phyloP scores from a whole-genome alignment of 805 yeast species.

The Monosporozyma solicola region DNA sequence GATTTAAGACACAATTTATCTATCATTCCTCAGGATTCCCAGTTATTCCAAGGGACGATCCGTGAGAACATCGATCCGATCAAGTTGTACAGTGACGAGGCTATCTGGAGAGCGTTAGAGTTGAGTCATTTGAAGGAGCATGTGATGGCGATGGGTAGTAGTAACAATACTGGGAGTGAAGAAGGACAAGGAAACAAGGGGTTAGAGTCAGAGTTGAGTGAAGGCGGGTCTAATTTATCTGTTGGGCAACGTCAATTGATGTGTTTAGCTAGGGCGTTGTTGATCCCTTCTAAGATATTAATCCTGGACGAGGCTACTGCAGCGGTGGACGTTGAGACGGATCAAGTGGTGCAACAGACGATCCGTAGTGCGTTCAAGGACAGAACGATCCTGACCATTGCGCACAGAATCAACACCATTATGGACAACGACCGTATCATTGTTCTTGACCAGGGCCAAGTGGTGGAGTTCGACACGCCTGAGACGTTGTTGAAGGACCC shows the following conservation, averaged over 20 bases:
- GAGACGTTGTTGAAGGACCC: constrained; percentile 52
- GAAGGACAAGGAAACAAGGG: constrained; percentile 20
- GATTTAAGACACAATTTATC: constrained; percentile 72
- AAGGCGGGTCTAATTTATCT: constrained; percentile 64
- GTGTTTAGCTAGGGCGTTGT: constrained; percentile 73
- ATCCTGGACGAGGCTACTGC: constrained; percentile 85
- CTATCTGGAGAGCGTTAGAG: constrained; percentile 74
- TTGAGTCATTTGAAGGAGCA: constrained; percentile 69
- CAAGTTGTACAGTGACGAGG: constrained; percentile 54
- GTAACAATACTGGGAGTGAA: no score
- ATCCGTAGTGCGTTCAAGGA: constrained; percentile 66
- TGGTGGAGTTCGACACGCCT: constrained; percentile 72
- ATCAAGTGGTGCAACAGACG: constrained; percentile 65
- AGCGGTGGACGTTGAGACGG: constrained; percentile 82
- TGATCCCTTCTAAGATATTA: constrained; percentile 53
- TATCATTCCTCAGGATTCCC: constrained; percentile 92
- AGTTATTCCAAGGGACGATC: constrained; percentile 78
- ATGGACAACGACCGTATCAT: constrained; percentile 72
- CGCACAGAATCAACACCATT: constrained; percentile 76
- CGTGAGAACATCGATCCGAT: constrained; percentile 86
- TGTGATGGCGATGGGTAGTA: constrained; percentile 41
- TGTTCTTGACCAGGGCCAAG: constrained; percentile 66
- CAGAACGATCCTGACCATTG: constrained; percentile 74
- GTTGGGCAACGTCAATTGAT: constrained; percentile 72
- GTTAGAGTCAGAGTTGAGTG: constrained; percentile 47